Conservation (phyloP, 2,329 filamentous ascomycete species). For the Fusarium fujikuroi region DNA sequence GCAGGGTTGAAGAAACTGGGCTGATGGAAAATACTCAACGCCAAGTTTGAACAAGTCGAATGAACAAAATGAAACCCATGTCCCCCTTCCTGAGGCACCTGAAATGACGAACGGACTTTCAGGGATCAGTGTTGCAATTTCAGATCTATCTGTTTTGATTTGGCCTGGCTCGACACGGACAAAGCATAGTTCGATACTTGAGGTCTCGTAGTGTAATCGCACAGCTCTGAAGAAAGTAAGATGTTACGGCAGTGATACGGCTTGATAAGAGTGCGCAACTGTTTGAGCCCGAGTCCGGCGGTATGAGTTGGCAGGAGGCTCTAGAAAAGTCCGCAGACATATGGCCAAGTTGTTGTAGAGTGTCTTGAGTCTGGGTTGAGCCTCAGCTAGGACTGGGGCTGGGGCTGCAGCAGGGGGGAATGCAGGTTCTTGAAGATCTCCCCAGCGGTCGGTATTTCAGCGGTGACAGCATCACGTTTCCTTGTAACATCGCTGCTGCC, state of each 20-base stretch:
- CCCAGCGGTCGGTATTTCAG: slow-evolving; percentile 7
- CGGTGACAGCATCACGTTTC: slow-evolving; percentile 21
- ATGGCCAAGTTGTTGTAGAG: neutral
- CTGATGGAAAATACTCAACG: neutral
- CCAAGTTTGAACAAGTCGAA: neutral
- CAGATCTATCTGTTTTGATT: neutral
- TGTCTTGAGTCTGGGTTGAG: slow-evolving; percentile 7
- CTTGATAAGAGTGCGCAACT: neutral
- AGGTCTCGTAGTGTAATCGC: slow-evolving; percentile 5
- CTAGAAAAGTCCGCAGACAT: neutral
- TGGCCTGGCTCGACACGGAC: neutral
- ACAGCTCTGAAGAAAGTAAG: slow-evolving; percentile 14
- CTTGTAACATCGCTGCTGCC: slow-evolving; percentile 9
- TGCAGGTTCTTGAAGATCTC: slow-evolving; percentile 26
- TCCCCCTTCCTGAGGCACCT: neutral
- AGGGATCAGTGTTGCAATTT: neutral
- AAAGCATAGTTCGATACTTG: neutral
- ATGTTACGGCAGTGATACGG: neutral
- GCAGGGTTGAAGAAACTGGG: slow-evolving; percentile 20
- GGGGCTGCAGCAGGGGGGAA: slow-evolving; percentile 3
- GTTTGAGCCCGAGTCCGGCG: neutral
- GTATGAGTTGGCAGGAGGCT: slow-evolving; percentile 1
- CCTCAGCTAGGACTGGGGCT: slow-evolving; percentile 13
- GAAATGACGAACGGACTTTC: neutral
- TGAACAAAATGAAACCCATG: neutral